Evolutionary conservation across 257 asterid species (phyloP), one percentile per base, ranked within the genome.

Genomic region (Pogostemon cablin): DNA sequence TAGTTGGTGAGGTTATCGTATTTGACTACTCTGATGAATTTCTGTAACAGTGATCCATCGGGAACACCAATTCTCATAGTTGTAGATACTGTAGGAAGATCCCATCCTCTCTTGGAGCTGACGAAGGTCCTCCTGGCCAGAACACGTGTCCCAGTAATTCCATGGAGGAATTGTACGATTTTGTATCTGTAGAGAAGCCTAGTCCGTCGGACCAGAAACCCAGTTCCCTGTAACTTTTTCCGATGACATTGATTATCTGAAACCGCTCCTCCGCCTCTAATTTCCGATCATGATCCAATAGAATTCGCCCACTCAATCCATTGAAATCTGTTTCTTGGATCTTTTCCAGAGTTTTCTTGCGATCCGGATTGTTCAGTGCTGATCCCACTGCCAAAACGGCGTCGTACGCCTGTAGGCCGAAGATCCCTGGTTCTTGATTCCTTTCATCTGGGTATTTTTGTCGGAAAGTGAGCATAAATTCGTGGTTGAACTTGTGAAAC

Each of bases 81-180:
- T 6, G 55, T 77, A 5, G 38, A 17, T 0, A n/a, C 37, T 4
- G 61, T 80, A 4, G 82, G 85, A 67, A 63, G 62, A 7, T 68
- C 72, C 85, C 89, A 81, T 38, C 85, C 86, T 55, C 86, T 55
- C 78, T 71, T 38, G 88, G 86, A 25, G 57, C 9, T 3, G 48
- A 38, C 34, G 38, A 1, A 6, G 76, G 64, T n/a, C 68, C 69
- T n/a, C 85, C 85, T 0, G 86, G 82, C 86, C 88, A 79, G 15
- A 74, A 7, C 9, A 81, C 69, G 4, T 56, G 80, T 3, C 80
- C 81, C 32, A 69, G 60, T 40, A n/a, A 25, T 48, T 56, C 57
- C 85, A 75, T 80, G 9, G 85, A 69, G 10, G 25, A 56, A 15
- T 38, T 73, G 56, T 61, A 56, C 40, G 1, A 38, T 1, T 12